These are phyloP conservation scores for Trypanosoma avium DNA, from an alignment of 208 protist species.

Conservation along the genomic window DNA sequence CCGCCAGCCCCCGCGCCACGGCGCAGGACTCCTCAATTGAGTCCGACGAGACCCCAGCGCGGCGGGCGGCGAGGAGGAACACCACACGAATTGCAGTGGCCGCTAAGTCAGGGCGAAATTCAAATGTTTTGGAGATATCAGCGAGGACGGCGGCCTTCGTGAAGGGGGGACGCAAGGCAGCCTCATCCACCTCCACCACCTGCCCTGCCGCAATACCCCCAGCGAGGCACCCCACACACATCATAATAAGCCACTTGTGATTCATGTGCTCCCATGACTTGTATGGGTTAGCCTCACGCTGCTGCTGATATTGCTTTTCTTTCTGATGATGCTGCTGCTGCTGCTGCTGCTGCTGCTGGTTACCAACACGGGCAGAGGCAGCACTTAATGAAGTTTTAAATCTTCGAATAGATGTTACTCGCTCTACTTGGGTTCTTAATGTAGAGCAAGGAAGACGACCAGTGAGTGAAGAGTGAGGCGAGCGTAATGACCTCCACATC, in stretches of 20 bases:
- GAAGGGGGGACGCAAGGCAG: slow-evolving; percentile 67
- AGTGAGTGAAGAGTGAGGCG: too few relatives aligned
- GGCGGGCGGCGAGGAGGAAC: slow-evolving; percentile 80
- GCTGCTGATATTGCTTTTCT: too few relatives aligned
- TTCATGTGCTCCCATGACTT: slow-evolving; percentile 88
- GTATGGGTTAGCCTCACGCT: slow-evolving; percentile 84
- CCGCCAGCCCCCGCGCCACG: slow-evolving; percentile 58
- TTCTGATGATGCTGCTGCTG: too few relatives aligned
- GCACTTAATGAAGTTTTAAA: too few relatives aligned
- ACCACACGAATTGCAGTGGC: slow-evolving; percentile 74
- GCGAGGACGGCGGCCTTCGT: slow-evolving; percentile 50
- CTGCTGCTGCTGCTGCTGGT: too few relatives aligned
- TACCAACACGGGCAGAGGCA: too few relatives aligned
- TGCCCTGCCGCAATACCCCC: slow-evolving; percentile 67
- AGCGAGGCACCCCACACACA: slow-evolving; percentile 77
- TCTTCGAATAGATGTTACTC: too few relatives aligned
- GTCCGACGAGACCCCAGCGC: slow-evolving; percentile 57
- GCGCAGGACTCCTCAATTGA: slow-evolving; percentile 80
- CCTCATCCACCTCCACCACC: slow-evolving; percentile 76
- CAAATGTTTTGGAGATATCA: slow-evolving; percentile 59
- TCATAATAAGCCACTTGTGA: slow-evolving; percentile 80
- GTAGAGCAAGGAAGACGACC: too few relatives aligned
- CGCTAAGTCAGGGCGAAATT: slow-evolving; percentile 81
- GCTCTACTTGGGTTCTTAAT: too few relatives aligned
- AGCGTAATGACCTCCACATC: too few relatives aligned